Evolutionary conservation across 768 basidiomycete genomes (phyloP).

Genomic region (Leccinum pellstonianum): DNA sequence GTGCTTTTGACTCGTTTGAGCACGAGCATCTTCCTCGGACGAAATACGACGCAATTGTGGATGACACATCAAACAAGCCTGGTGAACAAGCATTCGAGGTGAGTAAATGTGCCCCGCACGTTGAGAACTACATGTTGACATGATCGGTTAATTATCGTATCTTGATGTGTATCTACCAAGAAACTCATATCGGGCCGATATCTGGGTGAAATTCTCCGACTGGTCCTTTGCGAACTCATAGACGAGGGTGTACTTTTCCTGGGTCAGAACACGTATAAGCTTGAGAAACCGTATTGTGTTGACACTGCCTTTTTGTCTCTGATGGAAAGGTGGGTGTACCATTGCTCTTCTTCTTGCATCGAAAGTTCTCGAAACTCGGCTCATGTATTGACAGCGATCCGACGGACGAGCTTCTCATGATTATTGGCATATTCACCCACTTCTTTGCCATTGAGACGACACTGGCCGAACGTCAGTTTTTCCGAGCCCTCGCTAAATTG

Average conservation of each 20-base stretch:
- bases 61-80: slow-evolving; percentile 94
- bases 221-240: slow-evolving; percentile 92
- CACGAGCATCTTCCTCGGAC: slow-evolving; percentile 95
- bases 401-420: slow-evolving; percentile 94
- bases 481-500: slow-evolving; percentile 88
- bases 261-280: slow-evolving; percentile 97
- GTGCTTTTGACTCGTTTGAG: slow-evolving; percentile 94
- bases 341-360: not conserved
- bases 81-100: slow-evolving; percentile 94
- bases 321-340: slow-evolving; percentile 75
- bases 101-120: slow-evolving; percentile 7
- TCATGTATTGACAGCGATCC: slow-evolving; percentile 61
- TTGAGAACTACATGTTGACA: not conserved
- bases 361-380: not conserved
- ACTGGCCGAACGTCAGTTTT: slow-evolving; percentile 94
- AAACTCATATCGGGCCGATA: slow-evolving; percentile 97
- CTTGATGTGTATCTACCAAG: slow-evolving; percentile 33
- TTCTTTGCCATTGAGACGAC: slow-evolving; percentile 98
- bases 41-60: slow-evolving; percentile 90
- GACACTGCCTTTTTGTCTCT: slow-evolving; percentile 97
- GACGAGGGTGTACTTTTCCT: slow-evolving; percentile 97
- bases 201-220: slow-evolving; percentile 93
- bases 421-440: slow-evolving; percentile 95
- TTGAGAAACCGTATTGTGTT: slow-evolving; percentile 88
- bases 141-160: not conserved